Evolutionary conservation across 768 basidiomycete genomes (phyloP), one percentile per base, ranked within the genome.

Genomic region (Auriscalpium vulgare): DNA sequence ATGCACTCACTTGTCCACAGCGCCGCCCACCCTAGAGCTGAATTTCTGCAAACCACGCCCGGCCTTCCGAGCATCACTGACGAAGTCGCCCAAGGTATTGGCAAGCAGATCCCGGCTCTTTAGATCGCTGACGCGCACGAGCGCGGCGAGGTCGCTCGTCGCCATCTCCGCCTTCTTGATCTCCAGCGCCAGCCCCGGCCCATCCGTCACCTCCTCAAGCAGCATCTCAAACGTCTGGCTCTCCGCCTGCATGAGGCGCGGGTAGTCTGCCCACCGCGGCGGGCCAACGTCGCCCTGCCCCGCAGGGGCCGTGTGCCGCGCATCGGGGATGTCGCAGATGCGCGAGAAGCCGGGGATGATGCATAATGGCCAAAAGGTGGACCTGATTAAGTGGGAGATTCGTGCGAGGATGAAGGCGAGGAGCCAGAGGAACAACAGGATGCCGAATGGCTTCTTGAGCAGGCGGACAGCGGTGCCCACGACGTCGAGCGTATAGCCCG

Each of bases 81-180:
- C 78, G 63, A 91, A 88, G 3, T 72, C 75, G 13, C 58, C 59
- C 59, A 91, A 69, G 14, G 72, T 62, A 10, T 78, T 71, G 16
- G 79, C 83, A 10, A 91, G 63, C 19, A 66, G 56, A n/a, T 88
- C 84, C 53, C 73, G 81, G 21, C 80, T 79, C 56, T 72, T 78
- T 63, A 91, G 67, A 14, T 84, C 72, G 66, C 88, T 91, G 57
- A 77, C 69, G 14, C 75, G 76, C 14, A 90, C 83, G 34, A 88
- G 73, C 6, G 80, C 75, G 13, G 79, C 71, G 51, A 91, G 73
- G 65, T 91, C 88, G 21, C 68, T 72, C 1, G 84, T 87, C 13
- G 87, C 89, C 79, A 90, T 83, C 62, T 90, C 84, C 13, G 87
- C 83, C 66, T 83, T 84, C 69, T 88, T 82, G 59, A 91, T 78